These are phyloP conservation scores for Mercurialis annua DNA, from an alignment of 345 rosid genomes.

Conservation along the genomic window DNA sequence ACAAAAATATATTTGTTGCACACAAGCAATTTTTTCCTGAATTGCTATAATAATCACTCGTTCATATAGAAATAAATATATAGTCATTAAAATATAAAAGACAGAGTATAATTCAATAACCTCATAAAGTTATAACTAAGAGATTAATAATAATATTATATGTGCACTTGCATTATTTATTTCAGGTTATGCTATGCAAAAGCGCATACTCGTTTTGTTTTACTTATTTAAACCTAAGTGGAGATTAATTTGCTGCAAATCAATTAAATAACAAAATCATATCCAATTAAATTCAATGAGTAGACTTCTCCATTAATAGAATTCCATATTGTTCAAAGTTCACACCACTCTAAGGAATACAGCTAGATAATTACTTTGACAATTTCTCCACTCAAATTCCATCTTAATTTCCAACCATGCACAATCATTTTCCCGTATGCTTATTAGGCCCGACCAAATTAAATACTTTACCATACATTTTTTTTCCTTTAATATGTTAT, in stretches of 20 bases:
- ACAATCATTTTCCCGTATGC: neutral
- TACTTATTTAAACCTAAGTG: neutral
- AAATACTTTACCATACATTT: neutral
- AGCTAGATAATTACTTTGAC: neutral
- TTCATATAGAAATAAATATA: no score
- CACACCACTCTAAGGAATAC: neutral
- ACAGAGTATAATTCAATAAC: no score
- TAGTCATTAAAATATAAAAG: no score
- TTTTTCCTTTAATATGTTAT: neutral
- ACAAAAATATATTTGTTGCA: no score
- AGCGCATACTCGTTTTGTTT: neutral
- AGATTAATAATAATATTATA: no score
- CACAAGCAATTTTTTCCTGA: no score
- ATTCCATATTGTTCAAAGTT: neutral
- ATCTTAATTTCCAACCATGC: no score
- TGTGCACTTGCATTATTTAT: no score
- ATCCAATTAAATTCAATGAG: neutral
- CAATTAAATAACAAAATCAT: neutral
- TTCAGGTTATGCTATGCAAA: no score
- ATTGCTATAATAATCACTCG: no score
- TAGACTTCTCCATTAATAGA: neutral
- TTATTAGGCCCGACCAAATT: neutral
- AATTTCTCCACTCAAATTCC: neutral
- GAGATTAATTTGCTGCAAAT: neutral
- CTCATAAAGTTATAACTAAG: no score